These are phyloP conservation scores for Silene conica DNA, from an alignment of 148 eudicot species.

Conservation along the genomic window DNA sequence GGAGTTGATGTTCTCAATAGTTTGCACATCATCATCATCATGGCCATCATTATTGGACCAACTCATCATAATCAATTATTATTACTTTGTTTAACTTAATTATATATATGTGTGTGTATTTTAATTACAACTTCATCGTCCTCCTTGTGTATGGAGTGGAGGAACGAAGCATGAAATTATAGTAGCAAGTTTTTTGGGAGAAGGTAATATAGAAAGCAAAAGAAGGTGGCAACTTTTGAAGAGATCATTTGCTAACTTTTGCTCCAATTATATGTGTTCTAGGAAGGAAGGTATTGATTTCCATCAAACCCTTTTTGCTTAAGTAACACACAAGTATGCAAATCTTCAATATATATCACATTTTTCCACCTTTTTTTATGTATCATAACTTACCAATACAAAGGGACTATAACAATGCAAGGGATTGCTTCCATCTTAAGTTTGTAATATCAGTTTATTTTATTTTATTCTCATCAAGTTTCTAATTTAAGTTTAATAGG, in stretches of 20 bases:
- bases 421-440: slow-evolving; percentile 54
- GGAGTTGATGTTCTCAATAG: slow-evolving; percentile 14
- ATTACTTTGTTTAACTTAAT: background rate
- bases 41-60: slow-evolving; percentile 41
- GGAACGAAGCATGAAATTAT: slow-evolving; percentile 2
- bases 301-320: slow-evolving; percentile 27
- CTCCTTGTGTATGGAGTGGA: background rate
- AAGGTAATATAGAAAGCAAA: slow-evolving; percentile 18
- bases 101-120: background rate
- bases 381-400: slow-evolving; percentile 24
- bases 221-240: slow-evolving; percentile 20
- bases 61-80: slow-evolving; percentile 32
- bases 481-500: background rate
- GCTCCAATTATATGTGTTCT: slow-evolving; percentile 21
- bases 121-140: too few species aligned
- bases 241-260: slow-evolving; percentile 20
- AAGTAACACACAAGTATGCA: slow-evolving; percentile 26
- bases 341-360: too few species aligned
- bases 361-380: too few species aligned
- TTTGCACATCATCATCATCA: slow-evolving; percentile 24
- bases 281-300: slow-evolving; percentile 36
- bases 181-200: slow-evolving; percentile 4
- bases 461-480: background rate
- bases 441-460: slow-evolving; percentile 26
- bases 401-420: slow-evolving; percentile 21